Evolutionary conservation across 305 asterid genomes (phyloP).

Genomic region (Fraxinus ornus): DNA sequence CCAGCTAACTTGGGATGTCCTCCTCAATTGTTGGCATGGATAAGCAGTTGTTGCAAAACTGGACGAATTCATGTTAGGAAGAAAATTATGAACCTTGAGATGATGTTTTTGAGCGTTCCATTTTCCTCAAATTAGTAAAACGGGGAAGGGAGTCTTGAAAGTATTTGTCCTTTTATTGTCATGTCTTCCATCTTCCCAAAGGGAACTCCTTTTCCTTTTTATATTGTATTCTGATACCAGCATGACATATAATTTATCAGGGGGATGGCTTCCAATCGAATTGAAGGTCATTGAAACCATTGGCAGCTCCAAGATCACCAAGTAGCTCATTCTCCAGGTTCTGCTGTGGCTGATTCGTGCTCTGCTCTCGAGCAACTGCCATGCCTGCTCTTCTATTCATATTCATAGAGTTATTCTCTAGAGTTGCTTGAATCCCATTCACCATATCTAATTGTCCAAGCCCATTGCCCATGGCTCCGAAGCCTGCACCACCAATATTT

Average conservation of each 20-base stretch:
- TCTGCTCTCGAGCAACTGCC: conserved; percentile 61
- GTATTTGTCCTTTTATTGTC: not conserved
- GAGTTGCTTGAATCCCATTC: conserved; percentile 69
- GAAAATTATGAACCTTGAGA: not conserved
- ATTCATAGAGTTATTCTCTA: conserved; percentile 55
- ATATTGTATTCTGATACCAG: not conserved
- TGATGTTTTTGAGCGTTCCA: not conserved
- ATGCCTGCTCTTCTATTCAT: conserved; percentile 73
- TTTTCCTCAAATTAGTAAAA: conserved; percentile 3
- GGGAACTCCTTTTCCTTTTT: not conserved
- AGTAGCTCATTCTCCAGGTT: conserved; percentile 76
- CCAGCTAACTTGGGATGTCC: not conserved
- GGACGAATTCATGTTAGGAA: conserved; percentile 40
- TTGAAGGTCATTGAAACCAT: conserved; percentile 68
- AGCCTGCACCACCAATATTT: conserved; percentile 59
- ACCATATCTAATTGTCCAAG: conserved; percentile 67
- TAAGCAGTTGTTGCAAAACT: conserved; percentile 33
- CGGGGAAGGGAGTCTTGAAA: not conserved
- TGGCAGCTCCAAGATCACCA: conserved; percentile 68
- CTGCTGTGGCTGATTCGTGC: conserved; percentile 71
- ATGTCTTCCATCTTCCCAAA: not conserved
- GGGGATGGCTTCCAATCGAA: conserved; percentile 80
- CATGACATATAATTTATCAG: not conserved
- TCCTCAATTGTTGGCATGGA: conserved; percentile 29
- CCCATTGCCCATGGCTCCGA: conserved; percentile 54